Base-by-base conservation (phyloP, 495 filamentous ascomycete species). In the Xylaria sp. region DNA sequence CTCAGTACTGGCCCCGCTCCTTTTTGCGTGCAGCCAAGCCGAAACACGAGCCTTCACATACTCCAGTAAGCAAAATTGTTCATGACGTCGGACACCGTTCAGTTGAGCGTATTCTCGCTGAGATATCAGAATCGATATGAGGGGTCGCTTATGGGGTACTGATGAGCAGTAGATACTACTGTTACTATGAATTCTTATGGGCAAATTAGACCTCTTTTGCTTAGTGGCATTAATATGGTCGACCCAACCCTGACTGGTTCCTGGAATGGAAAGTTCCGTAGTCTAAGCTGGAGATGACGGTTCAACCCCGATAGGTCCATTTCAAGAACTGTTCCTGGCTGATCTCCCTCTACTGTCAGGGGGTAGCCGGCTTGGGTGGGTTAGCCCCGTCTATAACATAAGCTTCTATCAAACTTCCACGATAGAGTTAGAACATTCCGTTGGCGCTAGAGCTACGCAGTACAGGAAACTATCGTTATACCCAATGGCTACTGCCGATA, bases 261-360 rank as follows among this genome's bases (percentile, higher is more conserved):
- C 64, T 67, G 48, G 48, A 19, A n/a, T 67, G 64, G 48, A 29
- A 67, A 53, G 48, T 55, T 67, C 64, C 64, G 64, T 31, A 65
- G 17, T 46, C 24, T 64, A 35, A n/a, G n/a, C 5, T 29, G 8
- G 35, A 37, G 44, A n/a, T 26, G 55, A 26, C 44, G 67, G 67
- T 52, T 61, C 14, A 41, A 61, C 52, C 67, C 67, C 67, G 67
- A 62, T 69, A 69, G 67, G 67, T n/a, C 40, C 55, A 48, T 61
- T 31, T 61, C 29, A 69, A 31, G 44, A 52, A 35, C 41, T 44
- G 52, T 59, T 55, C 64, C 64, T 57, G 31, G 48, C 35, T 57
- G 48, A 57, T 55, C 64, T 59, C 64, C 11, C 33, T 50, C 35
- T 35, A 24, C 64, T 46, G 29, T 40, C 50, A 68, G 52, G 50